Percentiles rank a stretch among this genome's conserved stretches.
Evolutionary conservation across 768 basidiomycete species (phyloP).

Genomic region (Boletus reticulatus): DNA sequence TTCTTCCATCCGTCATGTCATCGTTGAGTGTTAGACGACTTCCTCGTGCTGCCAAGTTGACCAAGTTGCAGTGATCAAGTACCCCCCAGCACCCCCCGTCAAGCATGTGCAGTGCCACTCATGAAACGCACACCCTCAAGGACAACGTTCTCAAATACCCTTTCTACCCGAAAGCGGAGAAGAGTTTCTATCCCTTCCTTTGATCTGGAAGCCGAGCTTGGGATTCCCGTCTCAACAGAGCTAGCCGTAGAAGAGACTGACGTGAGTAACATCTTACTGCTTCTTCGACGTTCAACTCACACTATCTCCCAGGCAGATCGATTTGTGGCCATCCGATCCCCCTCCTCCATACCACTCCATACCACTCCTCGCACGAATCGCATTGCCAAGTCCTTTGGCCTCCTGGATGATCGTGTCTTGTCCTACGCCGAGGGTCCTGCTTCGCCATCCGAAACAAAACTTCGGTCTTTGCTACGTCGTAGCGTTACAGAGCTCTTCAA

Average conservation of each 20-base stretch:
- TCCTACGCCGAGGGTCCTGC: constrained; percentile 45
- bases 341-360: constrained; percentile 51
- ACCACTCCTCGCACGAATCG: constrained; percentile 66
- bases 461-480: constrained; percentile 47
- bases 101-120: constrained; percentile 24
- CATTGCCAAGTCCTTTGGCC: constrained; percentile 60
- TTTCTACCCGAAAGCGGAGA: constrained; percentile 40
- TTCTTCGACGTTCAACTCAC: not conserved
- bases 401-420: constrained; percentile 54
- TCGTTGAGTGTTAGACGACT: constrained; percentile 28
- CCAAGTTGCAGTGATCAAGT: constrained; percentile 22
- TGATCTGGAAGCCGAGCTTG: constrained; percentile 37
- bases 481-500: constrained; percentile 53
- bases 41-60: constrained; percentile 13
- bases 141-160: constrained; percentile 38
- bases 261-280: constrained; percentile 19
- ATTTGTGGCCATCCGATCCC: constrained; percentile 55
- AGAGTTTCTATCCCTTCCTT: constrained; percentile 40
- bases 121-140: constrained; percentile 38
- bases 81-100: constrained; percentile 25
- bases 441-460: constrained; percentile 36
- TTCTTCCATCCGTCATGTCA: constrained; percentile 18
- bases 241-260: constrained; percentile 25
- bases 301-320: constrained; percentile 48
- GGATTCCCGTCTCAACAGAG: constrained; percentile 14